phyloP scores from a whole-genome alignment of 495 filamentous ascomycete species.

The Cudoniella acicularis region DNA sequence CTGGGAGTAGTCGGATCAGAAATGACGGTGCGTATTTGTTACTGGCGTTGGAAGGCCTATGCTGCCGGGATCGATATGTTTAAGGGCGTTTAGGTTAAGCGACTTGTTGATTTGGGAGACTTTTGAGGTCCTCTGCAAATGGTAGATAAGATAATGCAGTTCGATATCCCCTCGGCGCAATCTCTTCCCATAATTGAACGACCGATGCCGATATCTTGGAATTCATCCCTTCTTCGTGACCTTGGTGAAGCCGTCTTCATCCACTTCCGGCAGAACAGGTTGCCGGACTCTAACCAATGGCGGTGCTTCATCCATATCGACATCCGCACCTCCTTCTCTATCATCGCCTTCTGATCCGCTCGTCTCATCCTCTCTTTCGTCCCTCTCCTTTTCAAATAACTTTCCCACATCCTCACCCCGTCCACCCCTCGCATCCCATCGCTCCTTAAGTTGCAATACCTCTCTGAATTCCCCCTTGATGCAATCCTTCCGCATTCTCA shows the following conservation, averaged over 20 bases:
- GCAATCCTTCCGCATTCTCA: conserved; percentile 60
- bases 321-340: conserved; percentile 55
- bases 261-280: conserved; percentile 66
- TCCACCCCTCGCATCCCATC: conserved; percentile 55
- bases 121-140: conserved; percentile 1
- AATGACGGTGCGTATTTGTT: not conserved
- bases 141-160: conserved; percentile 16
- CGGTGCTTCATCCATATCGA: conserved; percentile 76
- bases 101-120: conserved; percentile 1
- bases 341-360: conserved; percentile 53
- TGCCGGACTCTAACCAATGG: conserved; percentile 58
- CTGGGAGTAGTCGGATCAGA: conserved; percentile 63
- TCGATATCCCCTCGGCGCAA: conserved; percentile 21
- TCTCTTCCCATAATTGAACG: conserved; percentile 10
- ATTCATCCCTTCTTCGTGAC: conserved; percentile 65
- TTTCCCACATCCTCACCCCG: conserved; percentile 47
- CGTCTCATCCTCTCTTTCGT: conserved; percentile 46
- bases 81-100: conserved; percentile 6
- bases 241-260: conserved; percentile 94
- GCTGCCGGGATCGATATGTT: conserved; percentile 1
- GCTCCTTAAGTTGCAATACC: conserved; percentile 64
- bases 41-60: conserved; percentile 12
- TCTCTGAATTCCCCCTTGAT: conserved; percentile 59
- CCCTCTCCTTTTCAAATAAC: conserved; percentile 51
- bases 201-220: not conserved